phyloP scores from a whole-genome alignment of 1,284 basidiomycete genomes.

The Malassezia furfur region DNA sequence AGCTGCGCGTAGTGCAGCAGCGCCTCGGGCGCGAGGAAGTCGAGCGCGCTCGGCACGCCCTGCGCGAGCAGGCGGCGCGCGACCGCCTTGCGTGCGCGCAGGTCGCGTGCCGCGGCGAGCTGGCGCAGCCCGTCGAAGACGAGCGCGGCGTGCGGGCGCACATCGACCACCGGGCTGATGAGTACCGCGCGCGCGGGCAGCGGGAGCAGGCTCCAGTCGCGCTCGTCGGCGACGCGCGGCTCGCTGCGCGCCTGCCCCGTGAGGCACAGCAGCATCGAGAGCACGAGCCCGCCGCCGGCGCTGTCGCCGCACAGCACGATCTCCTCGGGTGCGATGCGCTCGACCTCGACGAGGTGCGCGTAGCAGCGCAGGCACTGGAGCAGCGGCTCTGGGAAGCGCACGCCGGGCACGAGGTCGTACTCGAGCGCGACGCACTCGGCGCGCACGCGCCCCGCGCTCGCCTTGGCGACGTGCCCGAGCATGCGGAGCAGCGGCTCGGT shows the following conservation, averaged over 20 bases:
- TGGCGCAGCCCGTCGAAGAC: constrained; percentile 28
- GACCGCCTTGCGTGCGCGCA: neutral
- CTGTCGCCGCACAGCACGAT: constrained; percentile 45
- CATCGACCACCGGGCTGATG: constrained; percentile 44
- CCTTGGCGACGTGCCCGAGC: constrained; percentile 29
- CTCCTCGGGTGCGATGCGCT: constrained; percentile 27
- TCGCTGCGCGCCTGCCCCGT: constrained; percentile 21
- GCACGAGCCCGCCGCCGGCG: constrained; percentile 40
- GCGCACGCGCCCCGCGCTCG: constrained; percentile 14
- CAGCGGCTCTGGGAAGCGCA: constrained; percentile 36
- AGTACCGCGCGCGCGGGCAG: constrained; percentile 42
- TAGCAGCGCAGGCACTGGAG: constrained; percentile 45
- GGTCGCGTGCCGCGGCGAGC: neutral
- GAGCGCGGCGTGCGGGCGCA: constrained; percentile 29
- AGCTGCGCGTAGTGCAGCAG: constrained; percentile 46
- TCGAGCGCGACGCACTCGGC: constrained; percentile 41
- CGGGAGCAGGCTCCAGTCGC: constrained; percentile 37
- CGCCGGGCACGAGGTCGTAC: constrained; percentile 38
- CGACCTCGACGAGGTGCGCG: constrained; percentile 42
- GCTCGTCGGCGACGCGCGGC: constrained; percentile 16
- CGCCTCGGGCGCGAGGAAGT: constrained; percentile 40
- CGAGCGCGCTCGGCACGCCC: constrained; percentile 8
- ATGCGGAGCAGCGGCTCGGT: constrained; percentile 43
- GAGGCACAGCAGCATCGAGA: constrained; percentile 38
- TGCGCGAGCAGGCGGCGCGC: neutral